Percentiles rank a stretch among this genome's conserved stretches.
phyloP scores from a whole-genome alignment of 495 filamentous ascomycete species.

The Aspergillus haitiensis region DNA sequence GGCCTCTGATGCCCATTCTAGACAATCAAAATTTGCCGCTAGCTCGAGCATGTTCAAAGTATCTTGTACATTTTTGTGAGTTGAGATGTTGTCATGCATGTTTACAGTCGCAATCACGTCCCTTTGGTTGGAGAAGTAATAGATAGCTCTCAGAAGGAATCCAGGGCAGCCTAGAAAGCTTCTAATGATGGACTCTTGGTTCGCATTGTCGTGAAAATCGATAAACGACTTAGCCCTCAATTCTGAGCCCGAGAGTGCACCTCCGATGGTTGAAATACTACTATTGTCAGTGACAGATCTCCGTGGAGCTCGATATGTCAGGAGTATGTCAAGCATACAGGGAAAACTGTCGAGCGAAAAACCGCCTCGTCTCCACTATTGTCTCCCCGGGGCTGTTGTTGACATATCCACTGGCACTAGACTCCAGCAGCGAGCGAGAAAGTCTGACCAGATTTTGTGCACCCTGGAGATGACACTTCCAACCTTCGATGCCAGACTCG shows the following conservation, averaged over 20 bases:
- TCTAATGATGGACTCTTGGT: constrained; percentile 23
- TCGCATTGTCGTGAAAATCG: constrained; percentile 9
- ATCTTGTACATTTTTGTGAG: constrained; percentile 12
- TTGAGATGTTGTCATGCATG: neutral
- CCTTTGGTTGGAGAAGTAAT: constrained; percentile 27
- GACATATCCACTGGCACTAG: constrained; percentile 2
- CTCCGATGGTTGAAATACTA: constrained; percentile 39
- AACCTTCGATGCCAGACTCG: constrained; percentile 54
- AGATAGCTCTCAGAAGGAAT: constrained; percentile 24
- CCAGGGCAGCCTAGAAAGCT: constrained; percentile 32
- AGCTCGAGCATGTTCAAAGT: constrained; percentile 16
- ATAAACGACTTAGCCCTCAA: constrained; percentile 15
- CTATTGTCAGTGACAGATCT: neutral
- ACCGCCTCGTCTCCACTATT: constrained; percentile 30
- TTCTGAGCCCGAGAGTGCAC: constrained; percentile 38
- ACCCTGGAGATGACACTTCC: constrained; percentile 55
- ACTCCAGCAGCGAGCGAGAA: constrained; percentile 4
- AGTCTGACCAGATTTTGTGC: constrained; percentile 27
- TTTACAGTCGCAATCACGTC: constrained; percentile 4
- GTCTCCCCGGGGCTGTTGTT: constrained; percentile 24
- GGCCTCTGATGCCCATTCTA: constrained; percentile 21
- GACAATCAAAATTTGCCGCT: constrained; percentile 22
- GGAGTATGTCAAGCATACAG: constrained; percentile 20
- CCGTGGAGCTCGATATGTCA: neutral
- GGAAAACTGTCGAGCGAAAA: constrained; percentile 33